Evolutionary conservation across 2,329 filamentous ascomycete species (phyloP), one percentile per base, ranked within the genome.

Genomic region (Scedosporium apiospermum): DNA sequence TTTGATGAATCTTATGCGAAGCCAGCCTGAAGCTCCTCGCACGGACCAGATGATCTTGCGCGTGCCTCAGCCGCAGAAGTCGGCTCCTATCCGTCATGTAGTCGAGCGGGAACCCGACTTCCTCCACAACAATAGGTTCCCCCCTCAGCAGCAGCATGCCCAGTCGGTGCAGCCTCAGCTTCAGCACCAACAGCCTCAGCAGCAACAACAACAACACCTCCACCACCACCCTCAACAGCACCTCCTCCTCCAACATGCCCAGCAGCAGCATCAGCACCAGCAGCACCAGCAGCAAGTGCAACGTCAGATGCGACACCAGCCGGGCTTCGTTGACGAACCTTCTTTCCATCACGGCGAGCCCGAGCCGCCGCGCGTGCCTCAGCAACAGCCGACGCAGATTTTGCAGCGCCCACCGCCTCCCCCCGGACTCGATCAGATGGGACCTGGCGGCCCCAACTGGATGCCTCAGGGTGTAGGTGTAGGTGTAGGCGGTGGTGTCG

Each of bases 1-100:
- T 71, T 77, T 96, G 58, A 90, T 96, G 74, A 89, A 87, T 65
- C 80, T 96, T 34, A 95, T 96, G 90, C 79, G 81, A 64, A 71
- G 70, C 1, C 76, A 74, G 3, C 77, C 80, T 0, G 82, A 85
- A 30, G 72, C 75, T 5, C 80, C 80, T 46, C 75, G 79, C 65
- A 76, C 77, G 41, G 84, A 86, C 63, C 70, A 79, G 58, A 71
- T 83, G 60, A 77, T 84, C 72, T 77, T 69, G 34, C 71, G 71
- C 60, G 75, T 78, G 74, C 78, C 80, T 53, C 81, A 83, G 66
- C 80, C 80, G 42, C 78, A 79, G 62, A 76, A 80, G 61, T 77
- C 78, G 41, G 77, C 78, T n/a, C 74, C 76, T 30, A 74, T 81
- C 26, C 73, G 76, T 2, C 76, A 77, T 42, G 75, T 78, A 9